Base-by-base conservation (phyloP, 2,329 filamentous ascomycete genomes). In the Aspergillus brunneoviolaceus region DNA sequence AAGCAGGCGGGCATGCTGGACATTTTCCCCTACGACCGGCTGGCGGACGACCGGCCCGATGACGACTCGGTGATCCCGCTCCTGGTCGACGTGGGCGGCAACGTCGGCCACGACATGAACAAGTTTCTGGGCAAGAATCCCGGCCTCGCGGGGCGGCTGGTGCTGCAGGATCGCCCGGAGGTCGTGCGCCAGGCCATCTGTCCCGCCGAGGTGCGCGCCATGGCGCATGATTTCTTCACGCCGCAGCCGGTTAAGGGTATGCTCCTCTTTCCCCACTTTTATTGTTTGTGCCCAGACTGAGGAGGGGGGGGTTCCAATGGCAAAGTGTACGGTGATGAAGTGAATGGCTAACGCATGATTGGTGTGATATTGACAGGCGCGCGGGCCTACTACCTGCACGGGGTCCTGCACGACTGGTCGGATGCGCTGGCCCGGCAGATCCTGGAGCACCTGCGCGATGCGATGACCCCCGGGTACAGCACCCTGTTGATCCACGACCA, bases 401-500 rank as follows among this genome's bases (percentile, higher is more conserved):
- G 33, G 7, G 45, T 60, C 2, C 58, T 60, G 1, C 60, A 63
- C 59, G 72, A 76, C 55, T 77, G 73, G 70, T 63, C 69, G 6
- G 70, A 76, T 58, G 63, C 67, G 0, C 59, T 60, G 9, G 71
- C 70, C 56, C 62, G 63, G 14, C 66, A 68, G 25, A 77, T 77
- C 35, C 68, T 77, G 4, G 50, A 49, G 4, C 67, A 70, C 1
- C 49, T 64, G 1, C 53, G 55, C 2, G 23, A 56, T 1, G 76
- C 75, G 1, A 79, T 80, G 76, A 67, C 63, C 10, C 70, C 65
- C 2, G 72, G 74, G 0, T 73, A 79, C 60, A 79, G 76, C 6
- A 76, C 77, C 56, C 48, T 82, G 2, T 63, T 83, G 10, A 72
- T 83, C 39, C 75, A 78, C 31, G 80, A 82, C 47, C 74, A 75